phyloP scores from a whole-genome alignment of 768 basidiomycete genomes.

The Phlegmacium glaucopus region DNA sequence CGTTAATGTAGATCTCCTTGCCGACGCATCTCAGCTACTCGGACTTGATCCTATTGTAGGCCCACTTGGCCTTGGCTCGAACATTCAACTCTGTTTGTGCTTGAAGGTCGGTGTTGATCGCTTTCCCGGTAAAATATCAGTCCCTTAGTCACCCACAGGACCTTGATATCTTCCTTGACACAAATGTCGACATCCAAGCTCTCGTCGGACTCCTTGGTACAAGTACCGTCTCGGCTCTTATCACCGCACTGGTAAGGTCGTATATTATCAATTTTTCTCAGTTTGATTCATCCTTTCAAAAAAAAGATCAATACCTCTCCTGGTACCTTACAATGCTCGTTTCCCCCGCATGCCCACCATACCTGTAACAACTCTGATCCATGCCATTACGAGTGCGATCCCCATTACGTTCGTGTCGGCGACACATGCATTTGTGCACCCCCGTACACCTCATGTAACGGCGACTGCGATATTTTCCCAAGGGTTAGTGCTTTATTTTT shows the following conservation, averaged over 20 bases:
- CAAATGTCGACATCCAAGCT: constrained; percentile 22
- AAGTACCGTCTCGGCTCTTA: constrained; percentile 15
- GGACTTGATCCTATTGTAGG: constrained; percentile 18
- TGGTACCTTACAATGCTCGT: constrained; percentile 26
- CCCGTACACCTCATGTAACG: constrained; percentile 37
- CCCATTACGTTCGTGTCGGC: constrained; percentile 21
- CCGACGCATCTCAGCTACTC: constrained; percentile 19
- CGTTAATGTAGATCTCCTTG: constrained; percentile 20
- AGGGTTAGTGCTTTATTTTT: constrained; percentile 23
- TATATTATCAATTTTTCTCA: background rate
- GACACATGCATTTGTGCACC: constrained; percentile 33
- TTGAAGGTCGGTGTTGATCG: constrained; percentile 28
- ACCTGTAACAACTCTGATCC: constrained; percentile 28
- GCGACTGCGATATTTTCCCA: constrained; percentile 31
- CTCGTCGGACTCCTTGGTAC: constrained; percentile 25
- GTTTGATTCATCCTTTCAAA: background rate
- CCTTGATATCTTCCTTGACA: constrained; percentile 30
- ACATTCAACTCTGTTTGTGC: constrained; percentile 36
- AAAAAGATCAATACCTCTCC: constrained; percentile 28
- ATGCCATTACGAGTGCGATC: constrained; percentile 33
- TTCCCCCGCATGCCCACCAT: constrained; percentile 29
- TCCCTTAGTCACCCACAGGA: constrained; percentile 17
- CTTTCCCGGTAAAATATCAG: constrained; percentile 4
- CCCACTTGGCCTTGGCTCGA: constrained; percentile 16
- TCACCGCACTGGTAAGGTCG: constrained; percentile 24